Percentiles rank a stretch among this genome's conserved stretches.
Conservation (phyloP, 495 filamentous ascomycete genomes). For the Trichoderma erinaceum region DNA sequence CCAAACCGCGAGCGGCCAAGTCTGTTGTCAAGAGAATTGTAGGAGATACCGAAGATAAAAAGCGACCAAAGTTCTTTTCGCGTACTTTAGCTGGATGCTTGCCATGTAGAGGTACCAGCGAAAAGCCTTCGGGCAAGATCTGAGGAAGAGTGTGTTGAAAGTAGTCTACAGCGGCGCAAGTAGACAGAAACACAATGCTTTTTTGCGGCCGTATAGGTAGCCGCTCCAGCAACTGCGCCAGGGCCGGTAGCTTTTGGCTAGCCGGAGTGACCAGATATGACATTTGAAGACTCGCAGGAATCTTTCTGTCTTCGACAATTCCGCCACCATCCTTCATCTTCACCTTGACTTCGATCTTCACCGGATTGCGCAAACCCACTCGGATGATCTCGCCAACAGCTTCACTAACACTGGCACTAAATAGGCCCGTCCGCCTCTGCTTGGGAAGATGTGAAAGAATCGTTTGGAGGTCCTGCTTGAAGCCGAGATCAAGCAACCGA, state of each 20-base stretch:
- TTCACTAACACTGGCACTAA: slow-evolving; percentile 88
- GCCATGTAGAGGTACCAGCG: slow-evolving; percentile 77
- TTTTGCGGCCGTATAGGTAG: slow-evolving; percentile 69
- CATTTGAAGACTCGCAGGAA: slow-evolving; percentile 86
- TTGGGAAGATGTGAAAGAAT: slow-evolving; percentile 84
- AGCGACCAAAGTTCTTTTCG: slow-evolving; percentile 73
- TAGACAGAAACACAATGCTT: slow-evolving; percentile 90
- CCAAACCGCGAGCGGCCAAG: slow-evolving; percentile 70
- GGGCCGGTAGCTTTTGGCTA: slow-evolving; percentile 66
- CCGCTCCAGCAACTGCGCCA: slow-evolving; percentile 62
- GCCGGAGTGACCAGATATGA: slow-evolving; percentile 71
- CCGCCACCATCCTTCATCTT: slow-evolving; percentile 51
- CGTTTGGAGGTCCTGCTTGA: slow-evolving; percentile 80
- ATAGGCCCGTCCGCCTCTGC: slow-evolving; percentile 86
- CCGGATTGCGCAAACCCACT: slow-evolving; percentile 86
- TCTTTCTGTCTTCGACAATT: slow-evolving; percentile 76
- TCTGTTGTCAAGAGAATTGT: slow-evolving; percentile 68
- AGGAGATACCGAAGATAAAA: slow-evolving; percentile 60
- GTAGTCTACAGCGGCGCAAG: slow-evolving; percentile 93
- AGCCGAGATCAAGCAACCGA: slow-evolving; percentile 86
- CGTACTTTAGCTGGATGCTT: slow-evolving; percentile 77
- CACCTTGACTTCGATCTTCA: slow-evolving; percentile 88
- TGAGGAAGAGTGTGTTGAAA: slow-evolving; percentile 68
- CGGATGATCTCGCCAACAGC: slow-evolving; percentile 87
- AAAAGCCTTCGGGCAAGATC: slow-evolving; percentile 56